Percentiles rank a stretch among this genome's conserved stretches.
Conservation (phyloP, 2,329 filamentous ascomycete genomes). For the Scedosporium boydii region DNA sequence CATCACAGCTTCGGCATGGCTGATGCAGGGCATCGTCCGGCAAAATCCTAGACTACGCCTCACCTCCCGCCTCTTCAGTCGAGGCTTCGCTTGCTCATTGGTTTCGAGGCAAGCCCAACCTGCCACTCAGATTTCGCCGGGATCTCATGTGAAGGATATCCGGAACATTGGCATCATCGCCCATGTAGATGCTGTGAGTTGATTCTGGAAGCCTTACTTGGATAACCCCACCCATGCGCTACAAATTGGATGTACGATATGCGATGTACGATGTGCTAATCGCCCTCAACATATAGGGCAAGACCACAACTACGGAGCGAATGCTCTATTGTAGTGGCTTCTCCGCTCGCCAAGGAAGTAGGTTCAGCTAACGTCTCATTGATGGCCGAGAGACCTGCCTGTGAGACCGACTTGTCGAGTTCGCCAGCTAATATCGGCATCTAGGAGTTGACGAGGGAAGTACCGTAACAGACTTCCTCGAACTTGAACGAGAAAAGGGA, state of each 20-base stretch:
- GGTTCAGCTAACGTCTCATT: constrained; percentile 14
- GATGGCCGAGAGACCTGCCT: no score
- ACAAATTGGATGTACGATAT: no score
- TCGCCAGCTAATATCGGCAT: neutral
- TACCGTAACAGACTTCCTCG: constrained; percentile 93
- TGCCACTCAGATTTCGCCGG: neutral
- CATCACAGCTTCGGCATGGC: neutral
- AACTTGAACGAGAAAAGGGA: constrained; percentile 56
- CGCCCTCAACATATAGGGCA: constrained; percentile 45
- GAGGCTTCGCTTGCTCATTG: neutral
- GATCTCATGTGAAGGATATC: constrained; percentile 34
- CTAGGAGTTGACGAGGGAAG: constrained; percentile 89
- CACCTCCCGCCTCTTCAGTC: neutral
- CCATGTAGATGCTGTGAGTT: constrained; percentile 78
- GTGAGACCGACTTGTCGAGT: no score
- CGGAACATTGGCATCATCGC: constrained; percentile 98
- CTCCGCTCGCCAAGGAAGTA: constrained; percentile 71
- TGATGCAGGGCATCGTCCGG: constrained; percentile 3
- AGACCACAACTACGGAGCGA: constrained; percentile 96
- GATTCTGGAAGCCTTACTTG: no score
- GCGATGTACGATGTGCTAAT: neutral
- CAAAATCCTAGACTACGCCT: neutral
- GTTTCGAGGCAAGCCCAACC: neutral
- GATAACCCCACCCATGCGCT: no score
- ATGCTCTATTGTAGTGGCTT: constrained; percentile 97